Evolutionary conservation across 106 monocot genomes (phyloP).

Genomic region (Dendrobium officinale): DNA sequence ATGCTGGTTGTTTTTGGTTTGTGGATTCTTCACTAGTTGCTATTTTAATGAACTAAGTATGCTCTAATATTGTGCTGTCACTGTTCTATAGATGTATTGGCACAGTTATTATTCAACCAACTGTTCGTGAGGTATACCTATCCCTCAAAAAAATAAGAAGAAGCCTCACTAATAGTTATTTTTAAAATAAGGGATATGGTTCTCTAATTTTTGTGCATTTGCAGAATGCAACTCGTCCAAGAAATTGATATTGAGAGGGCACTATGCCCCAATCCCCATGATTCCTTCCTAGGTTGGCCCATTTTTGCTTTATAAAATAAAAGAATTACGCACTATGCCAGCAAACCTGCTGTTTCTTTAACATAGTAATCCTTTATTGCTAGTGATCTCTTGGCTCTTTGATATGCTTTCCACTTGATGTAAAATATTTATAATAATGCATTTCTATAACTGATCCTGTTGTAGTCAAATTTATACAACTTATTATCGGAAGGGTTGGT

Average conservation of each 20-base stretch:
- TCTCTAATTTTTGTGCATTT: neutral
- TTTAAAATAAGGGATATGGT: no score
- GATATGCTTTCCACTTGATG: neutral
- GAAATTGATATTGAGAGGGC: neutral
- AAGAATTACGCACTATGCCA: neutral
- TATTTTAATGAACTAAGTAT: neutral
- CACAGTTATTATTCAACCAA: neutral
- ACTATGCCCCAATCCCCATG: neutral
- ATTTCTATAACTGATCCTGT: no score
- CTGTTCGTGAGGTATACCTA: no score
- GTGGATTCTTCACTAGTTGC: neutral
- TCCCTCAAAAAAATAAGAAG: neutral
- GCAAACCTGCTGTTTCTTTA: neutral
- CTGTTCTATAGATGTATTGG: neutral
- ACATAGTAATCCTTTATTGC: neutral
- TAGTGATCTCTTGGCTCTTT: neutral
- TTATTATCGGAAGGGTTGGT: neutral
- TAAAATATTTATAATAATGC: neutral
- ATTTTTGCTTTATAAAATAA: neutral
- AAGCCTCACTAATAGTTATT: no score
- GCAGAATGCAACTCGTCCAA: no score
- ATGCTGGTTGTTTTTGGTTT: neutral
- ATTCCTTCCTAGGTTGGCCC: neutral
- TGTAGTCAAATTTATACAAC: neutral
- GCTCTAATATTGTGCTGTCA: neutral